Evolutionary conservation across 2,329 filamentous ascomycete genomes (phyloP), one percentile per base, ranked within the genome.

Genomic region (Fonsecaea monophora): DNA sequence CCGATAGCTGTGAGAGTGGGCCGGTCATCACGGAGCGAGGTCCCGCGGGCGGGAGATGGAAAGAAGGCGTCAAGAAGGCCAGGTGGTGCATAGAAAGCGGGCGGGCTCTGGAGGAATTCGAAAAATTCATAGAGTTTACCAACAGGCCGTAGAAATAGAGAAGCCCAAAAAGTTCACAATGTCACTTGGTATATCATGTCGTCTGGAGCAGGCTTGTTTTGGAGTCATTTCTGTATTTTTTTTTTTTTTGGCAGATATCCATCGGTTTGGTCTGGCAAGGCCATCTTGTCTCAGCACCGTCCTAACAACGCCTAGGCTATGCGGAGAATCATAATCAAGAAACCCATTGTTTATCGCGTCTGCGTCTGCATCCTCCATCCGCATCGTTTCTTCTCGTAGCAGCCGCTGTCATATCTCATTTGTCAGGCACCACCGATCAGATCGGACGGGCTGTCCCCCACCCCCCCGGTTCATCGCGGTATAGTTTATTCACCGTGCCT

Each of bases 41-140:
- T 0, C 94, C 94, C 4, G 94, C 90, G 10, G 92, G 92, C 13
- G 87, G 92, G 65, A 86, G 94, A 74, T 99, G 95, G 95, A 99
- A 96, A 82, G 94, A 97, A 77, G 95, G 94, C 60, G 87, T 97
- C 13, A 84, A 94, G 73, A 86, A 92, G 76, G 95, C 95, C 15
- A 88, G 90, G 73, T 96, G 92, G 91, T 92, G 92, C 10, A 86
- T 99, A 56, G 87, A 89, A 79, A 97, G 92, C 77, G 93, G 94
- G 55, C 88, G 89, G 77, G 92, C 94, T n/a, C 89, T 92, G 84
- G 89, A 84, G 76, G 89, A 93, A 80, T 94, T 95, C 88, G 84
- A 89, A 65, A 84, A 84, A 25, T 98, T 97, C 80, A 93, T 96
- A 42, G 87, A 94, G 67, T 87, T 92, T 38, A 96, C 92, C 9